Evolutionary conservation across 441 rosid species (phyloP), one percentile per base, ranked within the genome.

Genomic region (Cnidoscolus chayamansa): DNA sequence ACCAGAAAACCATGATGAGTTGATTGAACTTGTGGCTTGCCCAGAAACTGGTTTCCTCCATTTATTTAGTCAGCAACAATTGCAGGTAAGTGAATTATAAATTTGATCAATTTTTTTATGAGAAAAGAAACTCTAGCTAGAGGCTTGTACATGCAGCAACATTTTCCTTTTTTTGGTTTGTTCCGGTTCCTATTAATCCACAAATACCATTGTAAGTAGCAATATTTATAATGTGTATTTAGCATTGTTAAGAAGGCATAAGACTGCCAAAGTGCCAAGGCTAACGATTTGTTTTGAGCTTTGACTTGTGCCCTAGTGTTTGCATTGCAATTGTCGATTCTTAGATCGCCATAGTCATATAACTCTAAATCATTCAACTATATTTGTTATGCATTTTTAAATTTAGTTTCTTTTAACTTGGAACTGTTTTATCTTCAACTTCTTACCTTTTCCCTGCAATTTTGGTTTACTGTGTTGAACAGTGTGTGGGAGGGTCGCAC

Each of bases 31-130:
- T 30, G 93, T 90, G 56, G 86, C 97, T 20, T 81, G 89, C 82
- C 72, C 82, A 19, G 94, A 95, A 71, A 79, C 81, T 58, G 98
- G 94, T 68, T 86, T 83, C 75, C 85, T 90, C 77, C 82, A 86
- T 73, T 85, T 96, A 74, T 96, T 93, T 74, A 96, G 99, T 80
- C 92, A 84, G 87, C 97, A 85, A 72, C 98, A 96, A 67, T 68
- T 91, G 80, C 96, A 95, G 93, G 99, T 92, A 55, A 68, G 79
- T 53, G 25, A 67, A 65, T 61, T 48, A 15, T 40, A 31, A 58
- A 17, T 50, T 54, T 56, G 16, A 65, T 59, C 57, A 4, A 25
- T 65, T 79, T 31, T 2, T 51, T 10, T 43, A 45, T 3, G 15
- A 49, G 47, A 63, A 49, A 31, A 59, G 31, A 55, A 60, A 58